Evolutionary conservation across 2,329 filamentous ascomycete genomes (phyloP).

Genomic region (Eutypa lata): DNA sequence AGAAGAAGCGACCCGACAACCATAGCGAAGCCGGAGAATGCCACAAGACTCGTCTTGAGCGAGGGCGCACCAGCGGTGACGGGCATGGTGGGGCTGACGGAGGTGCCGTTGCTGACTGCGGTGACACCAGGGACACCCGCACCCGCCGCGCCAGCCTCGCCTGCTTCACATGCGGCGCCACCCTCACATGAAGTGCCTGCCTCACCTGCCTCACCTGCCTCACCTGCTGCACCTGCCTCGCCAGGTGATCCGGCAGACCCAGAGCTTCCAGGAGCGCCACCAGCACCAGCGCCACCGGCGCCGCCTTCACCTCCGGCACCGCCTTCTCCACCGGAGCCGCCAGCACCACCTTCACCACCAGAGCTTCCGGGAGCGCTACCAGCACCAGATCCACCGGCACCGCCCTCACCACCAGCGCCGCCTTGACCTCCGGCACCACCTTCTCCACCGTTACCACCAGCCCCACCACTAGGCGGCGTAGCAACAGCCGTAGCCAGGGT

Average conservation of each 20-base stretch:
- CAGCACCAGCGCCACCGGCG: background rate
- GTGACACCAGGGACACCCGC: background rate
- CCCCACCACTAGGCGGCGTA: background rate
- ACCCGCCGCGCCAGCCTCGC: background rate
- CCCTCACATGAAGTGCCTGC: background rate
- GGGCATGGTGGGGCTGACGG: conserved; percentile 10
- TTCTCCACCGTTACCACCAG: background rate
- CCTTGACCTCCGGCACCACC: background rate
- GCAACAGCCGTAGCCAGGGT: background rate
- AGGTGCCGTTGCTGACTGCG: conserved; percentile 14
- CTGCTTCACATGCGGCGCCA: background rate
- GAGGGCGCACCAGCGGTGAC: conserved; percentile 23
- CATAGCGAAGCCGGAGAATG: conserved; percentile 24
- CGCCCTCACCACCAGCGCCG: background rate
- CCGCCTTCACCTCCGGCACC: background rate
- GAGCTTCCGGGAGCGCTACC: background rate
- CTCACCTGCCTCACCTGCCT: background rate
- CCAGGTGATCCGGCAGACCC: background rate
- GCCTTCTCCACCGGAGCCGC: background rate
- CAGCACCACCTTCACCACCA: conserved; percentile 1
- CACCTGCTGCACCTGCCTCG: background rate
- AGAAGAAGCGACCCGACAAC: conserved; percentile 25
- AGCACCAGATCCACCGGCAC: background rate
- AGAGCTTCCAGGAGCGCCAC: background rate
- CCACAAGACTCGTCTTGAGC: conserved; percentile 22